phyloP scores from a whole-genome alignment of 306 rosid species.

The Carpinus fangiana region DNA sequence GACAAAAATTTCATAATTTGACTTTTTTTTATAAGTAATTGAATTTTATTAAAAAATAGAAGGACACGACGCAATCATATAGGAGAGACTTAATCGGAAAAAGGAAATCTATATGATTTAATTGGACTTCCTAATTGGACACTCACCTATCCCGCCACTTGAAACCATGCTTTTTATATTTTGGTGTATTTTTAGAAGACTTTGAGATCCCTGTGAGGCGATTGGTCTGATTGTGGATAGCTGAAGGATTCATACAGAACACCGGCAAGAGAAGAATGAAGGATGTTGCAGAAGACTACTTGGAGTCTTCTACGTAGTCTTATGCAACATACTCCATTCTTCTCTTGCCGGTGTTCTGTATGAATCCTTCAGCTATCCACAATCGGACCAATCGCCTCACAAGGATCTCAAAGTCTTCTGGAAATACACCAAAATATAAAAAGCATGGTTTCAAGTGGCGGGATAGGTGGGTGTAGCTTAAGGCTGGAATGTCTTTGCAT shows the following conservation, averaged over 20 bases:
- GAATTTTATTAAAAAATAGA: too few species aligned
- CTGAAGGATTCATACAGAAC: not conserved
- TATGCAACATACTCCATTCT: not conserved
- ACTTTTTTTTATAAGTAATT: too few species aligned
- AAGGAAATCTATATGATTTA: too few species aligned
- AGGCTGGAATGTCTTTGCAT: too few species aligned
- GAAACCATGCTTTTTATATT: too few species aligned
- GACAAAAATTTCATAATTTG: too few species aligned
- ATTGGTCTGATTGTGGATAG: not conserved
- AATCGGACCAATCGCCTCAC: not conserved
- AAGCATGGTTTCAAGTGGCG: too few species aligned
- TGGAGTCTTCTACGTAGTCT: not conserved
- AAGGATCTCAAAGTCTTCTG: not conserved
- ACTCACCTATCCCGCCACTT: too few species aligned
- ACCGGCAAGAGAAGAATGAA: not conserved
- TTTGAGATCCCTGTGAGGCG: not conserved
- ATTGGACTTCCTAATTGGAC: too few species aligned
- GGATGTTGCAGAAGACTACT: not conserved
- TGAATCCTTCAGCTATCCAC: conserved; percentile 2
- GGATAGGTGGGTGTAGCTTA: too few species aligned
- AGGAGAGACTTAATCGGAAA: too few species aligned
- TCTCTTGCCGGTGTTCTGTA: not conserved
- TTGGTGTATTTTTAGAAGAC: not conserved
- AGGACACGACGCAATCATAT: too few species aligned
- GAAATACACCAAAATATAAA: not conserved